Conservation (phyloP, 179 eudicot genomes). For the Sideroxylon spinosum region DNA sequence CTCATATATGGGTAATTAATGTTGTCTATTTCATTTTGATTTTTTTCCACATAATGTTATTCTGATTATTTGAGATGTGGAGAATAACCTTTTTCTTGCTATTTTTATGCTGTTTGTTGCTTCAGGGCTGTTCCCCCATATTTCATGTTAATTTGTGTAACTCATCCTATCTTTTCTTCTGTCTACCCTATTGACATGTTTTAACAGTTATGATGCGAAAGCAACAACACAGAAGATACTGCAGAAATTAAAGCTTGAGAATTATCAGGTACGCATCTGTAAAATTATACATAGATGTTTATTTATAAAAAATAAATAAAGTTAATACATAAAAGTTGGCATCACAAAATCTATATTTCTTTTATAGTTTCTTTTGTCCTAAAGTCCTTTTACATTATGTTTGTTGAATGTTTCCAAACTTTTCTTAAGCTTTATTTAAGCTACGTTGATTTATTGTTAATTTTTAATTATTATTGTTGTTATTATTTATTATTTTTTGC, state of each 20-base stretch:
- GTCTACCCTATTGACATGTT: background rate
- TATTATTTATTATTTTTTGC: constrained; percentile 17
- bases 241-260: constrained; percentile 72
- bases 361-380: too few species aligned
- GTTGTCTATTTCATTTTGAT: background rate
- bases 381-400: background rate
- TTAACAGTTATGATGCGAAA: constrained; percentile 72
- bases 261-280: constrained; percentile 67
- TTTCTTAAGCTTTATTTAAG: background rate
- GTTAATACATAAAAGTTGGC: background rate
- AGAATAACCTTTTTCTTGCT: too few species aligned
- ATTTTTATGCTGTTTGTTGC: background rate
- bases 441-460: background rate
- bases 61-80: too few species aligned
- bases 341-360: constrained; percentile 1
- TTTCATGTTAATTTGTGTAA: background rate
- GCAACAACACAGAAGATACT: constrained; percentile 65
- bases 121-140: background rate
- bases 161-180: background rate
- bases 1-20: too few species aligned
- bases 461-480: background rate
- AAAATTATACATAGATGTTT: background rate
- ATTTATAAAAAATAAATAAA: too few species aligned
- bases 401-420: background rate
- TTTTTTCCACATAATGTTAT: background rate